These are phyloP conservation scores for Populus trichocarpa DNA, from an alignment of 441 rosid species.

Conservation along the genomic window DNA sequence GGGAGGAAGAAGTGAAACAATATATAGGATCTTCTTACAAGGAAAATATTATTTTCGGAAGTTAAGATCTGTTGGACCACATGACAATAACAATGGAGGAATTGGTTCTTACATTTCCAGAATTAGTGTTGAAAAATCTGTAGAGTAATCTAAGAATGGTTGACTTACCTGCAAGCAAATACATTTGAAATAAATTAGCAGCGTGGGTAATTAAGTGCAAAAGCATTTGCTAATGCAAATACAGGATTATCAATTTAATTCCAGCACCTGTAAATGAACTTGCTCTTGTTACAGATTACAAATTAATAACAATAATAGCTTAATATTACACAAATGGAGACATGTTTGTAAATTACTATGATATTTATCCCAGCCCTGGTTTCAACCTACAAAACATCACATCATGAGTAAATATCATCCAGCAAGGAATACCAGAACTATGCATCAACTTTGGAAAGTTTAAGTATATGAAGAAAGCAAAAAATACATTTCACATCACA, in stretches of 20 bases:
- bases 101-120: constrained; percentile 63
- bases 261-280: background rate
- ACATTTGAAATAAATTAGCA: constrained; percentile 18
- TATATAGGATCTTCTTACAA: background rate
- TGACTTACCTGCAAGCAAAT: constrained; percentile 76
- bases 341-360: background rate
- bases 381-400: background rate
- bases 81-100: constrained; percentile 7
- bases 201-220: constrained; percentile 4
- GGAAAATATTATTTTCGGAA: background rate
- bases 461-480: background rate
- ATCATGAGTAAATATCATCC: background rate
- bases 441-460: background rate
- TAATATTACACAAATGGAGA: background rate
- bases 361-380: background rate
- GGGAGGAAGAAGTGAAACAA: background rate
- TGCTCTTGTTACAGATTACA: background rate
- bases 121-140: constrained; percentile 76
- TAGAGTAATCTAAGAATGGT: constrained; percentile 89
- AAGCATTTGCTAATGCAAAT: background rate
- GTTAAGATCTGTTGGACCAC: background rate
- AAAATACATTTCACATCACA: background rate
- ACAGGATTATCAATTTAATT: background rate
- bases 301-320: background rate
- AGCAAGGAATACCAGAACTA: background rate